Evolutionary conservation across 768 basidiomycete species (phyloP).

Genomic region (Pleurotus citrinopileatus): DNA sequence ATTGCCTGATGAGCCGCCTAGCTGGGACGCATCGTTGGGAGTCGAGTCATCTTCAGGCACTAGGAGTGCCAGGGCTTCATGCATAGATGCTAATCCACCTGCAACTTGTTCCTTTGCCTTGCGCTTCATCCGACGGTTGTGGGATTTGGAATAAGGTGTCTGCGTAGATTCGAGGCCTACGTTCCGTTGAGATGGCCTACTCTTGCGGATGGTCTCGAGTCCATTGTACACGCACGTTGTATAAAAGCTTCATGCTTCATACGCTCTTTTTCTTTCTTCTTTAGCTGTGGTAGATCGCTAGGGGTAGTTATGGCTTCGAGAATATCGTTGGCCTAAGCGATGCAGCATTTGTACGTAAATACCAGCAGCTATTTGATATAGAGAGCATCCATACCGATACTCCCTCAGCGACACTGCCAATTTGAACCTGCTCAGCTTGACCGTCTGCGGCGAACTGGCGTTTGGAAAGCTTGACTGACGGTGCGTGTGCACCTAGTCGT

Average conservation of each 20-base stretch:
- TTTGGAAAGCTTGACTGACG: constrained; percentile 47
- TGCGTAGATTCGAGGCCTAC: constrained; percentile 48
- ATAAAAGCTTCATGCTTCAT: constrained; percentile 68
- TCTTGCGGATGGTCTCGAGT: too few species aligned
- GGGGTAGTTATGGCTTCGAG: constrained; percentile 30
- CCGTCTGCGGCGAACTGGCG: constrained; percentile 48
- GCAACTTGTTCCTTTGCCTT: constrained; percentile 62
- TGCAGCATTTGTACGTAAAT: background rate
- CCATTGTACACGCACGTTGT: constrained; percentile 60
- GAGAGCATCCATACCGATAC: constrained; percentile 33
- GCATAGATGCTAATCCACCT: constrained; percentile 47
- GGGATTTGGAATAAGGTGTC: constrained; percentile 69
- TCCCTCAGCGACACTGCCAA: constrained; percentile 34
- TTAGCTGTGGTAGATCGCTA: constrained; percentile 27
- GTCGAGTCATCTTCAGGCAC: constrained; percentile 25
- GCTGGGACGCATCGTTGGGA: constrained; percentile 15
- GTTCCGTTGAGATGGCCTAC: constrained; percentile 13
- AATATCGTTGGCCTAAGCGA: constrained; percentile 40
- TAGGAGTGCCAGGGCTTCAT: constrained; percentile 54
- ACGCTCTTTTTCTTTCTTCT: constrained; percentile 68
- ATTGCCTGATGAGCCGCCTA: constrained; percentile 17
- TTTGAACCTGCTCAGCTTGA: constrained; percentile 43
- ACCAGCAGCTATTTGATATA: background rate
- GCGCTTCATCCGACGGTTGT: constrained; percentile 66
- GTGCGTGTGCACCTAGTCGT: constrained; percentile 44